phyloP scores from a whole-genome alignment of 768 basidiomycete species.

The Gelatoporia subvermispora region DNA sequence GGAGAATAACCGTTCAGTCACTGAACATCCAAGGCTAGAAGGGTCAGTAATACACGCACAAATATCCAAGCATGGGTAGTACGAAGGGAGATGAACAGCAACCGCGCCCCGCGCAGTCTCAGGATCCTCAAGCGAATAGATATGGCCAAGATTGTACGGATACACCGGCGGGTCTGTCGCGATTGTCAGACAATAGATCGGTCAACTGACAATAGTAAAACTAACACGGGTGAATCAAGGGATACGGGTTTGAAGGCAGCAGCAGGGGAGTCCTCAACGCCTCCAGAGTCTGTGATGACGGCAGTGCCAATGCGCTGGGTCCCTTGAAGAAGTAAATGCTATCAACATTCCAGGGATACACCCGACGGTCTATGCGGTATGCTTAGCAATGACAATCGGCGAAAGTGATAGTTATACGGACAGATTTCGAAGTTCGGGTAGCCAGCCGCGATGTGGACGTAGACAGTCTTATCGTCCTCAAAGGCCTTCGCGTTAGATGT shows the following conservation, averaged over 20 bases:
- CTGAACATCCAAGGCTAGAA: neutral
- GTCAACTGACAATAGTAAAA: too few species aligned
- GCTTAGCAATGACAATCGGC: too few species aligned
- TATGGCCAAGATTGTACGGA: neutral
- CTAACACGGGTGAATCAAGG: too few species aligned
- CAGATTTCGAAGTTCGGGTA: constrained; percentile 12
- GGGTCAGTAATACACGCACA: neutral
- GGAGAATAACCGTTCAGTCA: constrained; percentile 7
- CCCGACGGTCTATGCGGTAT: too few species aligned
- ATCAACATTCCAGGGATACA: neutral
- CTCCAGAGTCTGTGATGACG: neutral
- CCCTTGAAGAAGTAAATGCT: neutral
- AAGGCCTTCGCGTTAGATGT: constrained; percentile 1
- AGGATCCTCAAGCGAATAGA: neutral
- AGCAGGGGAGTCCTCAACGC: too few species aligned
- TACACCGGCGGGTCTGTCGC: neutral
- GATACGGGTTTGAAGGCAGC: too few species aligned
- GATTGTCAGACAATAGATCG: neutral
- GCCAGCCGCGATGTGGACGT: neutral
- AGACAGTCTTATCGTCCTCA: neutral
- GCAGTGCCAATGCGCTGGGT: neutral
- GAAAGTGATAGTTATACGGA: neutral
- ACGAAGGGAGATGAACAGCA: neutral
- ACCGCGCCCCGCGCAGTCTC: too few species aligned
- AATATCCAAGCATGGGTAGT: neutral